These are phyloP conservation scores for Naumovozyma castellii DNA, from an alignment of 805 yeast genomes.

Conservation along the genomic window DNA sequence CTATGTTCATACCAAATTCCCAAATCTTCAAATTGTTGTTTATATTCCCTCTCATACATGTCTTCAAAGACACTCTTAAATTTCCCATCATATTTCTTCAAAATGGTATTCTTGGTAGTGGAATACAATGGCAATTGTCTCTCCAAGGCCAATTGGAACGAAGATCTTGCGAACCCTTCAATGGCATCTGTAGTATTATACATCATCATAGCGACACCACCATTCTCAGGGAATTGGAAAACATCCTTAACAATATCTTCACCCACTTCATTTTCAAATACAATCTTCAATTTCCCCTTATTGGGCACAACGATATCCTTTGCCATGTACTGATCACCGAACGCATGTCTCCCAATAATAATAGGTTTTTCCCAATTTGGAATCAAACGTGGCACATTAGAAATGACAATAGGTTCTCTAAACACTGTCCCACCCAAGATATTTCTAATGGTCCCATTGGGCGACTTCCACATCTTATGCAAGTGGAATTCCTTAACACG, in stretches of 20 bases:
- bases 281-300: conserved; percentile 62
- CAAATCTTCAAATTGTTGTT: conserved; percentile 55
- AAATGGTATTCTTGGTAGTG: conserved; percentile 89
- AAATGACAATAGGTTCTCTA: conserved; percentile 92
- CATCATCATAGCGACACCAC: conserved; percentile 81
- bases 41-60: conserved; percentile 63
- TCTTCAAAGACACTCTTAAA: conserved; percentile 89
- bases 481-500: conserved; percentile 83
- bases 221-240: conserved; percentile 45
- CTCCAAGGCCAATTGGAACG: conserved; percentile 78
- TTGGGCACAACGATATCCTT: conserved; percentile 68
- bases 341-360: conserved; percentile 95
- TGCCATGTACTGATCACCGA: conserved; percentile 94
- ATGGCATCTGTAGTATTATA: conserved; percentile 92
- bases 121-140: conserved; percentile 73
- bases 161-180: conserved; percentile 82
- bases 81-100: conserved; percentile 89
- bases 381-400: conserved; percentile 75
- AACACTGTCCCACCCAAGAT: conserved; percentile 93
- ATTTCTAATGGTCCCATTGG: conserved; percentile 95
- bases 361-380: conserved; percentile 94
- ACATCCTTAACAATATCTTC: conserved; percentile 28
- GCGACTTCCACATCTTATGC: conserved; percentile 96
- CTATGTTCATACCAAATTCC: conserved; percentile 98
- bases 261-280: conserved; percentile 50